Evolutionary conservation across 164 flowering plant genomes (phyloP).

Genomic region (Piper betle): DNA sequence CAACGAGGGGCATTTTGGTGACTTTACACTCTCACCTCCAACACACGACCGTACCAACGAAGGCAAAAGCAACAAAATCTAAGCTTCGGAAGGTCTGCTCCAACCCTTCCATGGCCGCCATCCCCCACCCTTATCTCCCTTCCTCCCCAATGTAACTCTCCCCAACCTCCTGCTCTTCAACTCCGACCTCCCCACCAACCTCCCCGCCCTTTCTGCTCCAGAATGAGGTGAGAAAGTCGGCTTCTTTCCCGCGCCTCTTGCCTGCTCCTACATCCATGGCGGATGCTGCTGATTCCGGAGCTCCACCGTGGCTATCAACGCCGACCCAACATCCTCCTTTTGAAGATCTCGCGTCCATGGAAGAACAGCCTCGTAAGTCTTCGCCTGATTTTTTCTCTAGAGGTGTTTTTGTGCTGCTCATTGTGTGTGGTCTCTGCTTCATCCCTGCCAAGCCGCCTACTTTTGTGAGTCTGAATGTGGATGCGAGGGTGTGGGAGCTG

Average conservation of each 20-base stretch:
- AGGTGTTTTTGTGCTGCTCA: slow-evolving; percentile 24
- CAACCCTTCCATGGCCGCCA: slow-evolving; percentile 84
- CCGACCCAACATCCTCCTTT: slow-evolving; percentile 3
- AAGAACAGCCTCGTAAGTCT: slow-evolving; percentile 34
- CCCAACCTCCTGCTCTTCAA: too few relatives aligned
- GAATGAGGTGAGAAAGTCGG: too few relatives aligned
- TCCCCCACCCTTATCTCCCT: slow-evolving; percentile 21
- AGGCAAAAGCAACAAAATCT: too few relatives aligned
- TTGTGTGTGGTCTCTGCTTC: slow-evolving; percentile 36
- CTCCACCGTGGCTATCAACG: slow-evolving; percentile 1
- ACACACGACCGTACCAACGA: too few relatives aligned
- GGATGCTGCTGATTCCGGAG: slow-evolving; percentile 1
- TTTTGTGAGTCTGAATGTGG: slow-evolving; percentile 38
- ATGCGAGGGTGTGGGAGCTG: slow-evolving; percentile 74
- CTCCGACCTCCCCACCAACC: too few relatives aligned
- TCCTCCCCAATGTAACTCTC: too few relatives aligned
- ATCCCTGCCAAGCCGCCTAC: slow-evolving; percentile 77
- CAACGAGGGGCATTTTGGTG: too few relatives aligned
- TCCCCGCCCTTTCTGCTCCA: too few relatives aligned
- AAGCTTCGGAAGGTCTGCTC: slow-evolving; percentile 94
- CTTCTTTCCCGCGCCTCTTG: background rate
- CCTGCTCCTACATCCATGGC: slow-evolving; percentile 4
- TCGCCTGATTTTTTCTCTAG: slow-evolving; percentile 29
- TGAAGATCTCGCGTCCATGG: slow-evolving; percentile 11
- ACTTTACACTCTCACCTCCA: too few relatives aligned